Conservation (phyloP, 768 basidiomycete genomes). For the Tulasnella sp. region DNA sequence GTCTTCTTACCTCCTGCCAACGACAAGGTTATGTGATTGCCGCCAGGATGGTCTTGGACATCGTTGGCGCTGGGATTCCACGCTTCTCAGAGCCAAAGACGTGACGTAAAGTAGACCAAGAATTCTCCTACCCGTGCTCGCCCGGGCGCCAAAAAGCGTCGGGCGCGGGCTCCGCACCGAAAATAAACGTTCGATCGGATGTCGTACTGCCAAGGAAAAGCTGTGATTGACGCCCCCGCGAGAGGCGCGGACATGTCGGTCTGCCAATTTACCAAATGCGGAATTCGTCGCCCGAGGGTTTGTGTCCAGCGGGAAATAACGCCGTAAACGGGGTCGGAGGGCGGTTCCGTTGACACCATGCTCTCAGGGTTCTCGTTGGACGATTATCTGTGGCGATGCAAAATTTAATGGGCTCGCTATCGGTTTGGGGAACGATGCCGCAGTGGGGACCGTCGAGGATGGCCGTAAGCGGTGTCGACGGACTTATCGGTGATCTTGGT, state of each 20-base stretch:
- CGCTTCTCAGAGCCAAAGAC: background rate
- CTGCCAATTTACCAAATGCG: background rate
- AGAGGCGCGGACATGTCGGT: constrained; percentile 12
- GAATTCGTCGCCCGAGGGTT: background rate
- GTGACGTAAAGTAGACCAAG: background rate
- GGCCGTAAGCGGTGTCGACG: constrained; percentile 19
- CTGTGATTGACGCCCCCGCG: constrained; percentile 5
- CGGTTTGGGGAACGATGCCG: background rate
- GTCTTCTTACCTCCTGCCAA: background rate
- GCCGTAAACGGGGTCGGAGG: background rate
- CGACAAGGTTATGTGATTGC: background rate
- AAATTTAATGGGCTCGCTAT: background rate
- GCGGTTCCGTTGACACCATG: background rate
- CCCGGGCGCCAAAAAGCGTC: background rate
- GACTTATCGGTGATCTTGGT: constrained; percentile 22
- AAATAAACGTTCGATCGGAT: background rate
- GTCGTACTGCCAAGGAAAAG: background rate
- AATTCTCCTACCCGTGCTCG: no score
- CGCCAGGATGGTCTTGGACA: background rate
- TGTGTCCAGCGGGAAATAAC: background rate
- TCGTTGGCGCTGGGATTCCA: background rate
- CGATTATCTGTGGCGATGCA: background rate
- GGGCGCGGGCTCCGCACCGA: background rate
- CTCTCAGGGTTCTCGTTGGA: background rate
- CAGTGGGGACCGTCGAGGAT: background rate